These are phyloP conservation scores for Starmerella scarabaei DNA, from an alignment of 805 yeast species.

Conservation along the genomic window DNA sequence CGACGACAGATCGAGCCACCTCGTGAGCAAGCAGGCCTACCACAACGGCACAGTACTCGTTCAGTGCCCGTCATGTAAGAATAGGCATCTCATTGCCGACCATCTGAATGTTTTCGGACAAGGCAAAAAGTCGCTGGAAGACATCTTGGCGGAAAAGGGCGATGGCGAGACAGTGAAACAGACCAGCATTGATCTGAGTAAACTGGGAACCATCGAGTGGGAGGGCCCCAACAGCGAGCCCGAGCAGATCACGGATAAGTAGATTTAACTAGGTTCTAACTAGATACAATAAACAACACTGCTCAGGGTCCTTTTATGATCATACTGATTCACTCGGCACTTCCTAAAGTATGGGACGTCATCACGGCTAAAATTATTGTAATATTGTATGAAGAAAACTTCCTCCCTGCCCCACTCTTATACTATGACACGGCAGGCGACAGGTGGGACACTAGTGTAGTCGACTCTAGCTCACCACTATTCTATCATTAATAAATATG, in stretches of 20 bases:
- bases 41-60: slow-evolving; percentile 73
- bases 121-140: slow-evolving; percentile 60
- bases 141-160: slow-evolving; percentile 49
- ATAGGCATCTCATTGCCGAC: slow-evolving; percentile 84
- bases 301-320: slow-evolving; percentile 25
- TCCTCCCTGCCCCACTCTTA: background rate
- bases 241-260: slow-evolving; percentile 2
- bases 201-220: slow-evolving; percentile 24
- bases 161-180: slow-evolving; percentile 60
- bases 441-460: too few relatives aligned
- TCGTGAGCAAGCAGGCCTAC: slow-evolving; percentile 88
- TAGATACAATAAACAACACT: background rate
- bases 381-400: slow-evolving; percentile 16
- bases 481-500: too few relatives aligned
- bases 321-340: slow-evolving; percentile 27
- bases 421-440: background rate
- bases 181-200: slow-evolving; percentile 44
- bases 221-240: slow-evolving; percentile 20
- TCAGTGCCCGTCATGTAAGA: slow-evolving; percentile 83
- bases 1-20: slow-evolving; percentile 68
- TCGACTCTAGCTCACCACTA: too few relatives aligned
- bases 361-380: slow-evolving; percentile 14
- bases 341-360: slow-evolving; percentile 24
- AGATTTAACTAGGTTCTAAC: background rate
- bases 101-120: slow-evolving; percentile 76